phyloP scores from a whole-genome alignment of 257 asterid species.

The Plantago elongata region DNA sequence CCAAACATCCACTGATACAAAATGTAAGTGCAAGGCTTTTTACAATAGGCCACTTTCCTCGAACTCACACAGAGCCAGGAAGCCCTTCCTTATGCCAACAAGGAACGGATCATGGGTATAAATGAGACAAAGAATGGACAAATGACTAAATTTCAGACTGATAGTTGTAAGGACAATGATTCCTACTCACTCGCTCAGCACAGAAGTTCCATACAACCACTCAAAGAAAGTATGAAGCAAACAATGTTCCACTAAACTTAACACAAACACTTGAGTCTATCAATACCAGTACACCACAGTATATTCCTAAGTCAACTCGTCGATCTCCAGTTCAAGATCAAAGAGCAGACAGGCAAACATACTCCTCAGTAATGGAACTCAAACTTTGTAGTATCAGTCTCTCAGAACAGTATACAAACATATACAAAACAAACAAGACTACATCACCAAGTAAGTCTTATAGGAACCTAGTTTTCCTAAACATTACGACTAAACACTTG shows the following conservation, averaged over 20 bases:
- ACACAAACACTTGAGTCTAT: too few species aligned
- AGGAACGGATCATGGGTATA: neutral
- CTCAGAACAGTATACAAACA: neutral
- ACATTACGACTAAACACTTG: too few species aligned
- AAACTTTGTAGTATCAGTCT: too few species aligned
- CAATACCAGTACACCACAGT: too few species aligned
- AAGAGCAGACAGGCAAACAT: neutral
- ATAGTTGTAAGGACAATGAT: neutral
- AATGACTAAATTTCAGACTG: neutral
- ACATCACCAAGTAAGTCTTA: too few species aligned
- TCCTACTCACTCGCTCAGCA: neutral
- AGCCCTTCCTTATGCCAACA: neutral
- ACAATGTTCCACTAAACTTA: neutral
- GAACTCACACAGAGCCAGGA: neutral
- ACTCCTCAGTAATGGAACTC: neutral
- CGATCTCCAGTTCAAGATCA: neutral
- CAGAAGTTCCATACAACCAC: neutral
- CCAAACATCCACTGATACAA: too few species aligned
- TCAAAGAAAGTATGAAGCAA: neutral
- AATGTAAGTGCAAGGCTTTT: neutral
- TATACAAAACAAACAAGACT: too few species aligned
- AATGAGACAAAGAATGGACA: neutral
- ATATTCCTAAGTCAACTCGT: neutral
- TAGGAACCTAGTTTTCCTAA: too few species aligned
- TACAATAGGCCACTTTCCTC: neutral